Conservation (phyloP, 805 yeast genomes). For the Yarrowia sp. region DNA sequence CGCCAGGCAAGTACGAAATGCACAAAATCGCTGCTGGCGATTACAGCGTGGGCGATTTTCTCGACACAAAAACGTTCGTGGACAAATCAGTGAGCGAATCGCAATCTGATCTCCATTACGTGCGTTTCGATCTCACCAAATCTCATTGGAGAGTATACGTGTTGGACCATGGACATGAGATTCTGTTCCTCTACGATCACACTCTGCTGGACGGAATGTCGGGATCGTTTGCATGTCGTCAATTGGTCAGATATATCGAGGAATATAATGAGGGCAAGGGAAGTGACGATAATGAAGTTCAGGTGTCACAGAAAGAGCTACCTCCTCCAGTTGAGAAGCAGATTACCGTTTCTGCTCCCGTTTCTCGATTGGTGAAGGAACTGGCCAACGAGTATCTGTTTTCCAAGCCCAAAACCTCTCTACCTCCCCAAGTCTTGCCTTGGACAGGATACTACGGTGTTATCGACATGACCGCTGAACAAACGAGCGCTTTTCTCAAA, state of each 20-base stretch:
- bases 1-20: constrained; percentile 14
- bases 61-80: not conserved
- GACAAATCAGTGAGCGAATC: constrained; percentile 4
- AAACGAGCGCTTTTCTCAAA: constrained; percentile 6
- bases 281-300: not conserved
- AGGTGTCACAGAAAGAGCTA: constrained; percentile 8
- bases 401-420: not conserved
- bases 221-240: constrained; percentile 39
- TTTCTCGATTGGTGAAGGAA: constrained; percentile 7
- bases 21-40: not conserved
- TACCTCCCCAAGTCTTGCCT: constrained; percentile 14
- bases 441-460: constrained; percentile 21
- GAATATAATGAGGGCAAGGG: constrained; percentile 1
- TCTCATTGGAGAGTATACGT: constrained; percentile 42
- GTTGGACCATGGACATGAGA: constrained; percentile 25
- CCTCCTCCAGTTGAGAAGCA: constrained; percentile 18
- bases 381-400: constrained; percentile 24
- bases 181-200: constrained; percentile 45
- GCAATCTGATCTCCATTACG: constrained; percentile 18
- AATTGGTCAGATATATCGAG: constrained; percentile 8
- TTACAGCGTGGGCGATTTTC: not conserved
- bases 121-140: constrained; percentile 14
- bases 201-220: constrained; percentile 45
- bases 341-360: constrained; percentile 20
- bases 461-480: not conserved